These are phyloP conservation scores for Elaphomyces granulatus DNA, from an alignment of 495 filamentous ascomycete species.

Conservation along the genomic window DNA sequence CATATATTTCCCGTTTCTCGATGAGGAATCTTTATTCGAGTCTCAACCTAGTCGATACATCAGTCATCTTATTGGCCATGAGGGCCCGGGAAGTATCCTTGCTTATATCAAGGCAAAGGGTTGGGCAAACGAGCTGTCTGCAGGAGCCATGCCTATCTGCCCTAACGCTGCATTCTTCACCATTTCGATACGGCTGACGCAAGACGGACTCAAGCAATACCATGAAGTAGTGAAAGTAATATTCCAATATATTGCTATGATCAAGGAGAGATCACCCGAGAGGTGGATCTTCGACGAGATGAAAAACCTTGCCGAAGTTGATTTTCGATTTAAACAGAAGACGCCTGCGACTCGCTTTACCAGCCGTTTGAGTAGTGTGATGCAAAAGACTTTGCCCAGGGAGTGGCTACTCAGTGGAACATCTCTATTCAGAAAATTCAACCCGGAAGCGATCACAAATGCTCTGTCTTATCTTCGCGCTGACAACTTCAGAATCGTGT, in stretches of 20 bases:
- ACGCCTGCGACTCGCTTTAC: constrained; percentile 77
- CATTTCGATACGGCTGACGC: constrained; percentile 65
- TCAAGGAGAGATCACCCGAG: constrained; percentile 67
- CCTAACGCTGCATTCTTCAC: constrained; percentile 78
- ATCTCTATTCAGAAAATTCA: constrained; percentile 59
- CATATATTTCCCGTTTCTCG: constrained; percentile 76
- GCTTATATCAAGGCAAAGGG: constrained; percentile 90
- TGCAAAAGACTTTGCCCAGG: constrained; percentile 80
- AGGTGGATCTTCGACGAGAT: constrained; percentile 90
- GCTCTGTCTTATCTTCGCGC: constrained; percentile 62
- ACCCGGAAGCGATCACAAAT: constrained; percentile 58
- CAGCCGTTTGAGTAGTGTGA: constrained; percentile 60
- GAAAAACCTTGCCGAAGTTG: constrained; percentile 75
- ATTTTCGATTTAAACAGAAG: constrained; percentile 93
- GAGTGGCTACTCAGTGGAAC: constrained; percentile 74
- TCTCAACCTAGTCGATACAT: constrained; percentile 81
- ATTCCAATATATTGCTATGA: constrained; percentile 88
- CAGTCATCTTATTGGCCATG: constrained; percentile 88
- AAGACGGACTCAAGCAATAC: constrained; percentile 75
- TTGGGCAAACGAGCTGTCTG: constrained; percentile 79
- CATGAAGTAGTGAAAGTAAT: constrained; percentile 73
- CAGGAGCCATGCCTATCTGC: constrained; percentile 62
- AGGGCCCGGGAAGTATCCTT: constrained; percentile 92
- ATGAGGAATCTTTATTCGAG: constrained; percentile 73
- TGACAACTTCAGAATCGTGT: constrained; percentile 74